Base-by-base conservation (phyloP, 78 protist genomes). In the Dictyostelium purpureum region DNA sequence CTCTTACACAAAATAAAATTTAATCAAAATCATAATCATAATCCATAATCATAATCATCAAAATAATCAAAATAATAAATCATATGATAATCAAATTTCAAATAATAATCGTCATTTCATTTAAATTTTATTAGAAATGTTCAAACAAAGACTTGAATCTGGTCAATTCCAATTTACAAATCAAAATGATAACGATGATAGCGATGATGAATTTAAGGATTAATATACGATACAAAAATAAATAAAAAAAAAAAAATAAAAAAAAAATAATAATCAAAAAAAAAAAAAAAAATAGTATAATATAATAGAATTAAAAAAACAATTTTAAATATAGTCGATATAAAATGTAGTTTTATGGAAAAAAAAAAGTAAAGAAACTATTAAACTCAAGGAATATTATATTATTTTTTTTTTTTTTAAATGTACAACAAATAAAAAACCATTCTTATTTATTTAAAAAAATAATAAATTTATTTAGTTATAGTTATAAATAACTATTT, bases 101-200 rank as follows among this genome's bases (percentile, higher is more conserved):
- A 24, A 24, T 24, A 24, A 7, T 56, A n/a, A 52, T 52, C 6
- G 4, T 52, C 16, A 19, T 56, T 56, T 56, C 24, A 24, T 56
- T 16, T 56, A 18, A 31, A 9, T 33, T 9, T 5, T 31, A 45
- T 37, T 79, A 63, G 74, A 43, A 24, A 67, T 42, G 42, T 79
- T 79, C 21, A 76, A 56, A 38, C 10, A 54, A 33, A 76, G 82
- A 56, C 51, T 76, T 1, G 67, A 76, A n/a, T 21, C 9, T 38
- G 74, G 73, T 63, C 59, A 63, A 79, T 24, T 79, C 9, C 33
- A n/a, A 67, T 47, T 51, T 24, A 31, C 45, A 63, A 24, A 80
- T 37, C 40, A 80, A 5, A 11, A 37, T 24, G 0, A 63, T 21
- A n/a, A 51, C 47, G 19, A 51, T 51, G 9, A 40, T 6, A 49